Evolutionary conservation across 108 stramenopile genomes (phyloP), one percentile per base, ranked within the genome.

Genomic region (Skeletonema marinoi): DNA sequence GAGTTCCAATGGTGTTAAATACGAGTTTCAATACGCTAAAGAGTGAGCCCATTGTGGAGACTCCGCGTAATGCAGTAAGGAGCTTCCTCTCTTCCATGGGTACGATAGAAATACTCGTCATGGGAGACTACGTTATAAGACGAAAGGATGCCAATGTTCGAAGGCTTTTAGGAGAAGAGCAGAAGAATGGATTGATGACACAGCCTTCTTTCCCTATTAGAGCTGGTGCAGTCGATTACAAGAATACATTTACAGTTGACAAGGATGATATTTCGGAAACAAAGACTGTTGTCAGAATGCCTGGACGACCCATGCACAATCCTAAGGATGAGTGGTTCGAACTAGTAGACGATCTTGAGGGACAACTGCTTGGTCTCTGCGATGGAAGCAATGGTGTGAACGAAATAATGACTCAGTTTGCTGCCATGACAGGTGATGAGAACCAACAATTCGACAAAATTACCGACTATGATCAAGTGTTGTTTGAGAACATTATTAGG

Each of bases 1-100:
- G 97, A 17, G 92, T 98, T 1, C 97, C 98, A 12, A 94, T 98
- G 94, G 92, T 98, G 4, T 83, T 98, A 44, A 98, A 98, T 65
- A 98, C 98, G 10, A 91, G 89, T 31, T 98, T 98, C 93, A 98
- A 98, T 74, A 94, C 94, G 7, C 70, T 94, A 9, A 91, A 89
- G 39, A 83, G 90, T 14, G 96, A 97, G 68, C 98, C 98, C 9
- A 97, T 98, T 60, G 97, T 97, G 12, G 97, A 98, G 73, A 94
- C 84, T 25, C 97, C 98, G 16, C 38, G 70, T 16, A 88, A 96
- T 74, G 96, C 92, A 6, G 89, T 97, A 32, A 81, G 89, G 29
- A 95, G 93, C 61, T 97, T 95, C 70, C 83, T 97, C 5, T 88
- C 79, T 35, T 90, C 90, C 32, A 90, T 92, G 90, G 95, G 95